Percentiles rank a stretch among this genome's conserved stretches.
These are phyloP conservation scores for Fennellomyces sp. DNA, from an alignment of 371 early-diverging fungal genomes.

Conservation along the genomic window DNA sequence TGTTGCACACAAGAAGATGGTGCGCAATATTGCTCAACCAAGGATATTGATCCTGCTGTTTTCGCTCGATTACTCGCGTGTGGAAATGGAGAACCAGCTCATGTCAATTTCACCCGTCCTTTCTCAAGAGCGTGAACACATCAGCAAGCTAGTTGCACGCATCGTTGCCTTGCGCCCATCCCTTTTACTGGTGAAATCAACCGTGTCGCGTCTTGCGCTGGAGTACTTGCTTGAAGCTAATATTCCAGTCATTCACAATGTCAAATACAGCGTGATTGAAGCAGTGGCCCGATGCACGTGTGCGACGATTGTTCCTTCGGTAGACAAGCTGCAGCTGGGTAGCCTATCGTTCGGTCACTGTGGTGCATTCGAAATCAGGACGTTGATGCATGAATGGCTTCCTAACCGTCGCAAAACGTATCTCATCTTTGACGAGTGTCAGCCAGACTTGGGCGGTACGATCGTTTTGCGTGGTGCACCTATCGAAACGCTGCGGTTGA, in stretches of 20 bases:
- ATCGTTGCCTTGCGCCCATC: constrained; percentile 80
- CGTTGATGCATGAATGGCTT: constrained; percentile 77
- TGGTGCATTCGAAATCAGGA: constrained; percentile 76
- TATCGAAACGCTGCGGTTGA: constrained; percentile 56
- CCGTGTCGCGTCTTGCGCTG: constrained; percentile 83
- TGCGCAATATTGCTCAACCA: constrained; percentile 64
- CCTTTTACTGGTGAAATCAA: constrained; percentile 81
- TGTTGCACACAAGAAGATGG: constrained; percentile 91
- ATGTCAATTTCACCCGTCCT: constrained; percentile 81
- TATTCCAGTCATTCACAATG: constrained; percentile 83
- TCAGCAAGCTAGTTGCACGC: constrained; percentile 78
- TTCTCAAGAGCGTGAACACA: constrained; percentile 84
- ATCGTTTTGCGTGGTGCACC: constrained; percentile 85
- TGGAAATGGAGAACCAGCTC: constrained; percentile 80
- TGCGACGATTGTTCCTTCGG: constrained; percentile 82
- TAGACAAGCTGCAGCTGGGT: constrained; percentile 76
- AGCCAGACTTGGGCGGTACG: constrained; percentile 82
- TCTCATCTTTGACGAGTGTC: constrained; percentile 88
- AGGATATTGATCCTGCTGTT: constrained; percentile 87
- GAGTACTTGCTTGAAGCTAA: constrained; percentile 79
- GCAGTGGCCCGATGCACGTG: constrained; percentile 86
- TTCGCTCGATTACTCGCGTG: constrained; percentile 86
- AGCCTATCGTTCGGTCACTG: constrained; percentile 84
- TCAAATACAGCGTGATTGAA: constrained; percentile 84
- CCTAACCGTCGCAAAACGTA: constrained; percentile 85